Conservation (phyloP, 2,329 filamentous ascomycete genomes). For the Neurospora crassa region DNA sequence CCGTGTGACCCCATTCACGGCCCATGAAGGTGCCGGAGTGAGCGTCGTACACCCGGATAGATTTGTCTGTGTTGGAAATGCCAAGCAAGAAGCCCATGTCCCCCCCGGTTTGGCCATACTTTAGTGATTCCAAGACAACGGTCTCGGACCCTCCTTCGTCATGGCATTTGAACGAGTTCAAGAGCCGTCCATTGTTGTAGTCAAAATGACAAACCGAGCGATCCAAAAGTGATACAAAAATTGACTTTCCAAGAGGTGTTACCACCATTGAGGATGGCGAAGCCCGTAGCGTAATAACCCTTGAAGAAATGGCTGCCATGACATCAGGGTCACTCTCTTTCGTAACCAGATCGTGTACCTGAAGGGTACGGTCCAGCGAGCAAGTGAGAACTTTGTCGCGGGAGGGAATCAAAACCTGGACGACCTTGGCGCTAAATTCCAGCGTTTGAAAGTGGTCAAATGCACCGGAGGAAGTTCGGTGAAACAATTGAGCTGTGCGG, state of each 20-base stretch:
- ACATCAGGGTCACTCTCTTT: constrained; percentile 55
- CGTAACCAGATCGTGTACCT: constrained; percentile 68
- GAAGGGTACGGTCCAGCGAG: constrained; percentile 78
- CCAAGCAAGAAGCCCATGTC: constrained; percentile 64
- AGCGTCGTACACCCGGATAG: constrained; percentile 78
- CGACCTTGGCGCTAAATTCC: constrained; percentile 83
- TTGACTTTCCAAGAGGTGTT: constrained; percentile 47
- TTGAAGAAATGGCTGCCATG: constrained; percentile 67
- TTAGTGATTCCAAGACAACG: constrained; percentile 72
- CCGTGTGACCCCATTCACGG: constrained; percentile 90
- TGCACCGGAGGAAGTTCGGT: constrained; percentile 40
- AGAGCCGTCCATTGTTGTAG: constrained; percentile 56
- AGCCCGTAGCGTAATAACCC: constrained; percentile 72
- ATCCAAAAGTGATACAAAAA: constrained; percentile 52
- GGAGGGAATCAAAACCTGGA: constrained; percentile 62
- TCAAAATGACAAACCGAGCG: constrained; percentile 53
- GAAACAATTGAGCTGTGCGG: constrained; percentile 87
- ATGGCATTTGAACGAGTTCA: constrained; percentile 69
- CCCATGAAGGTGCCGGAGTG: constrained; percentile 69
- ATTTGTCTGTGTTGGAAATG: constrained; percentile 93
- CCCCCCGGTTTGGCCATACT: constrained; percentile 46
- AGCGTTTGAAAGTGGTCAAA: constrained; percentile 84
- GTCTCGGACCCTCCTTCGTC: constrained; percentile 75
- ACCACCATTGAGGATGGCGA: constrained; percentile 79
- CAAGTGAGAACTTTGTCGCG: constrained; percentile 72